These are phyloP conservation scores for Neofusicoccum ribis DNA, from an alignment of 2,329 filamentous ascomycete species.

Conservation along the genomic window DNA sequence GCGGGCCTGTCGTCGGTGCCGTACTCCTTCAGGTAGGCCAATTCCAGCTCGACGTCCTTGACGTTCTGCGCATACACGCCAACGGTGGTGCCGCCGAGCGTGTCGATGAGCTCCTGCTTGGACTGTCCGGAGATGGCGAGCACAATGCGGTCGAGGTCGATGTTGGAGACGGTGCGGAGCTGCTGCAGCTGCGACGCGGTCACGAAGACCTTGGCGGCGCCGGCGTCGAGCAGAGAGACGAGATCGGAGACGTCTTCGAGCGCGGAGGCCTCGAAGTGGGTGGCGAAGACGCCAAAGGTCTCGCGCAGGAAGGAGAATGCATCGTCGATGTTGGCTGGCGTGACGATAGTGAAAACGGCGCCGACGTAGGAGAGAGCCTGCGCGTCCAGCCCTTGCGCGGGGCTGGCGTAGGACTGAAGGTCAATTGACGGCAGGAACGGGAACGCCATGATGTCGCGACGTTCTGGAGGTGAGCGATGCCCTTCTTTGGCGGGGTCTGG, in stretches of 20 bases:
- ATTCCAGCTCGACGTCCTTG: constrained; percentile 44
- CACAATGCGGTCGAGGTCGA: constrained; percentile 59
- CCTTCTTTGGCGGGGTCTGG: not conserved
- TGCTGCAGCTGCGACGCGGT: constrained; percentile 65
- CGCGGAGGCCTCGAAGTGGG: constrained; percentile 75
- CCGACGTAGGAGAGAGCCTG: constrained; percentile 59
- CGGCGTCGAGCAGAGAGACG: constrained; percentile 77
- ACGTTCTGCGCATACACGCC: constrained; percentile 48
- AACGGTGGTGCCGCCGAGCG: constrained; percentile 43
- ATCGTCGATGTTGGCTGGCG: constrained; percentile 48
- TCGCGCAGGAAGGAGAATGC: constrained; percentile 56
- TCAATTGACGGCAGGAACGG: constrained; percentile 53
- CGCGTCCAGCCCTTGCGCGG: constrained; percentile 52
- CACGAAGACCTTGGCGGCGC: constrained; percentile 83
- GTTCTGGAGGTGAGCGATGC: not conserved
- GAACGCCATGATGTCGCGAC: constrained; percentile 39
- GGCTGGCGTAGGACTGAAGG: constrained; percentile 43
- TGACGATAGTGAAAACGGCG: constrained; percentile 56
- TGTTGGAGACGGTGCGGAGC: constrained; percentile 52
- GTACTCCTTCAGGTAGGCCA: constrained; percentile 51
- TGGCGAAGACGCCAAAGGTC: constrained; percentile 57
- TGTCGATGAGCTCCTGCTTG: constrained; percentile 43
- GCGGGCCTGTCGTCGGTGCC: constrained; percentile 49
- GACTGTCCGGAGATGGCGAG: constrained; percentile 50
- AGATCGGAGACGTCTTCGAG: constrained; percentile 72